Conservation (phyloP, 495 filamentous ascomycete species). For the Eremomyces bilateralis region DNA sequence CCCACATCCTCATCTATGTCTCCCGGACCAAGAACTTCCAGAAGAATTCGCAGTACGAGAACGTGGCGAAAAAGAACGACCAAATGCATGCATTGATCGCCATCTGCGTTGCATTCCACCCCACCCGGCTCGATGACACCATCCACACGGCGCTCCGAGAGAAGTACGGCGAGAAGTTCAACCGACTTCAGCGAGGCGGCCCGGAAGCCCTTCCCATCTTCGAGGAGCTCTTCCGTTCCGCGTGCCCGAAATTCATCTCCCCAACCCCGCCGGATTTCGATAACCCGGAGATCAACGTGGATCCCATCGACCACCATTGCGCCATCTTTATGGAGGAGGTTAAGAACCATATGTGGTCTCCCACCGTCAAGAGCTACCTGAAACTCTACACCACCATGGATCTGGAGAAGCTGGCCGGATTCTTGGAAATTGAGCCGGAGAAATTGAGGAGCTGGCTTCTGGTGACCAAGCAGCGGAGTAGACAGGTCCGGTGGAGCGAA, state of each 20-base stretch:
- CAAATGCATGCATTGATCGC: constrained; percentile 99
- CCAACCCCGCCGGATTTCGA: constrained; percentile 95
- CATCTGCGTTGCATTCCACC: constrained; percentile 94
- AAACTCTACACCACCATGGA: constrained; percentile 99
- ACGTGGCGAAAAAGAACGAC: constrained; percentile 97
- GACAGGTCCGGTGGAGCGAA: constrained; percentile 90
- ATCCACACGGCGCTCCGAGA: constrained; percentile 94
- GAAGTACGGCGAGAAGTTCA: constrained; percentile 96
- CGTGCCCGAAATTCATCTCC: constrained; percentile 98
- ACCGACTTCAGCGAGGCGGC: constrained; percentile 83
- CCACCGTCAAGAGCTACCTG: constrained; percentile 90
- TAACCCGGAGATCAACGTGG: constrained; percentile 77
- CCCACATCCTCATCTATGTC: constrained; percentile 97
- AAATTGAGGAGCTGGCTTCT: constrained; percentile 74
- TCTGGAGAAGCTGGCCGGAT: constrained; percentile 89
- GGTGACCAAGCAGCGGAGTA: constrained; percentile 93
- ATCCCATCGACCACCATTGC: constrained; percentile 93
- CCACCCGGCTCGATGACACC: constrained; percentile 90
- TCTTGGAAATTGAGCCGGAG: constrained; percentile 86
- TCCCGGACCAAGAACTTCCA: constrained; percentile 99
- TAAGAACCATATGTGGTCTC: constrained; percentile 86
- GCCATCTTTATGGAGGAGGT: constrained; percentile 98
- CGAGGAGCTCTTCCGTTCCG: constrained; percentile 84
- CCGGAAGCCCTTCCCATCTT: constrained; percentile 88
- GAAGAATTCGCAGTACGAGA: constrained; percentile 93